A percentile compares a stretch with the other conserved stretches of the same genome.
phyloP scores from a whole-genome alignment of 176 grass and related monocot genomes.

The Eragrostis nindensis region DNA sequence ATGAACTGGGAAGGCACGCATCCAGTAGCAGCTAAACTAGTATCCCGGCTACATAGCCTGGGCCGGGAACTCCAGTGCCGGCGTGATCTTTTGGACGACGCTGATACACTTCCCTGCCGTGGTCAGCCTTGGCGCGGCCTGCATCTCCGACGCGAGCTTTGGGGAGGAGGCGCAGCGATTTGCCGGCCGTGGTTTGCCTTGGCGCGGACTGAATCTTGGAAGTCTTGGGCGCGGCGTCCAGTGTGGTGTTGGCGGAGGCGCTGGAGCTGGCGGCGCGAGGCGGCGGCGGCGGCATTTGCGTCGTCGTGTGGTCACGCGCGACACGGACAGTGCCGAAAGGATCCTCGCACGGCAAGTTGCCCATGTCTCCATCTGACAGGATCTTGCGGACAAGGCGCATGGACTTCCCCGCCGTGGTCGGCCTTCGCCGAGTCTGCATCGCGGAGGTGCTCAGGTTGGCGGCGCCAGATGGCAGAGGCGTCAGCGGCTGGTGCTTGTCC shows the following conservation, averaged over 20 bases:
- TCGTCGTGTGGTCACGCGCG: not conserved
- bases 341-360: too few relatives aligned
- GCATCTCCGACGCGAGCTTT: not conserved
- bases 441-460: not conserved
- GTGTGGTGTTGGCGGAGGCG: not conserved
- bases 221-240: not conserved
- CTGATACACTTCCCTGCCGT: not conserved
- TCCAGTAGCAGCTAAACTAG: not conserved
- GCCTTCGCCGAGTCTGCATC: not conserved
- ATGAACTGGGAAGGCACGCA: not conserved
- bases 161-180: not conserved
- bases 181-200: not conserved
- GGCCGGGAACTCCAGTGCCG: not conserved
- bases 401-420: not conserved
- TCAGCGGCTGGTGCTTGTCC: not conserved
- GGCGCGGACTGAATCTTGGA: not conserved
- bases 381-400: too few relatives aligned
- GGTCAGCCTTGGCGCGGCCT: not conserved
- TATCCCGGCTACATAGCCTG: not conserved
- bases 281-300: not conserved
- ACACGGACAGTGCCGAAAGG: too few relatives aligned
- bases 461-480: not conserved
- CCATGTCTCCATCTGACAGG: too few relatives aligned
- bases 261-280: not conserved
- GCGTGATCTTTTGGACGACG: not conserved